Evolutionary conservation across 371 early-diverging fungal species (phyloP), one percentile per base, ranked within the genome.

Genomic region (Batkoa obscura): DNA sequence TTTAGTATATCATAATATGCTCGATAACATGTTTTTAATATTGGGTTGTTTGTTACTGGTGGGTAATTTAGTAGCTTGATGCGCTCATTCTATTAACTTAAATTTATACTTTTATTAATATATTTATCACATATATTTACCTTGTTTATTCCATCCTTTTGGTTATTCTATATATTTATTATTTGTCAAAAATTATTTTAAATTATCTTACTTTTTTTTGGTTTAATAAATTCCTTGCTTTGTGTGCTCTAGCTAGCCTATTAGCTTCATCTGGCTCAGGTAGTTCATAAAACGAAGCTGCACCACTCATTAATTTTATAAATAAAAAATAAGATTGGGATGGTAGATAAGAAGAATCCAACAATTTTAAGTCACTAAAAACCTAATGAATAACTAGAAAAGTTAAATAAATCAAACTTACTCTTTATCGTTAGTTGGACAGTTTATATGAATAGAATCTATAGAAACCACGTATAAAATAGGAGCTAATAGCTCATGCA

Each of bases 401-500:
- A n/a, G n/a, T n/a, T n/a, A n/a, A n/a, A n/a, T n/a, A n/a, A n/a
- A n/a, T n/a, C n/a, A n/a, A n/a, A n/a, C n/a, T n/a, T n/a, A n/a
- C n/a, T n/a, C n/a, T n/a, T n/a, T n/a, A n/a, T n/a, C n/a, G n/a
- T n/a, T n/a, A n/a, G n/a, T n/a, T n/a, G n/a, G n/a, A n/a, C n/a
- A n/a, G n/a, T n/a, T n/a, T n/a, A n/a, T n/a, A n/a, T 63, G 61
- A 33, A 73, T 48, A 39, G 68, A 64, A 55, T 92, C 92, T 8
- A 64, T 46, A n/a, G 84, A 72, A 12, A 92, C 73, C 0, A 82
- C 79, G 70, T 78, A 71, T 36, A 87, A 75, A 3, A 91, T 66
- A 8, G 89, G 88, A 0, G 90, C 94, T 33, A 89, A 65, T 32
- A 94, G 63, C 63, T 94, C 94, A 66, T 94, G 94, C 94, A 94